Percentiles rank a stretch among this genome's conserved stretches.
These are phyloP conservation scores for Rhizoclosmatium sp. DNA, from an alignment of 192 early-diverging fungal species.

Conservation along the genomic window DNA sequence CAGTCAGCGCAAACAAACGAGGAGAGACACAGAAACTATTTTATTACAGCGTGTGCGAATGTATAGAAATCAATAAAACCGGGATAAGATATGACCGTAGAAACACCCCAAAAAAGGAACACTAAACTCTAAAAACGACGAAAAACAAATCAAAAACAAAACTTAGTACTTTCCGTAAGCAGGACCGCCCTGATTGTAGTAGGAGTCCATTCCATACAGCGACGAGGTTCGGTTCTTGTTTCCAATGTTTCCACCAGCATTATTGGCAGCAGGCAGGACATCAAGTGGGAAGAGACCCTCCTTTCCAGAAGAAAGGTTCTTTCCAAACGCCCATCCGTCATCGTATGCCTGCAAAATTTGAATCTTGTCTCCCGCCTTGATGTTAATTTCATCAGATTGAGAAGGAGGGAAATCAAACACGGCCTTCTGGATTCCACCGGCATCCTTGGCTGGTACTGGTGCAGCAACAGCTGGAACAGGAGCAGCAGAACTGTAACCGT, in stretches of 20 bases:
- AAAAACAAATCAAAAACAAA: slow-evolving; percentile 2
- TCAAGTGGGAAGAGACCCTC: slow-evolving; percentile 59
- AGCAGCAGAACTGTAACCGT: background rate
- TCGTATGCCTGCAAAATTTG: slow-evolving; percentile 11
- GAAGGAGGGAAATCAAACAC: slow-evolving; percentile 19
- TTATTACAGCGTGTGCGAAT: too few relatives aligned
- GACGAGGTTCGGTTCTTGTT: slow-evolving; percentile 21
- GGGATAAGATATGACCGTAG: background rate
- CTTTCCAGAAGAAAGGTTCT: slow-evolving; percentile 56
- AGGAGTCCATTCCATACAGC: background rate
- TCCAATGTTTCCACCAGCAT: background rate
- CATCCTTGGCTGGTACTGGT: background rate
- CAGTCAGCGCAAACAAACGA: background rate
- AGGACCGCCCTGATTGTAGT: background rate
- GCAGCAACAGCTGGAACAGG: background rate
- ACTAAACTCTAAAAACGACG: background rate
- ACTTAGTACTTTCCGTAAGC: background rate
- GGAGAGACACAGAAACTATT: too few relatives aligned
- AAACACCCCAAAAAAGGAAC: background rate
- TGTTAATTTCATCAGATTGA: slow-evolving; percentile 5
- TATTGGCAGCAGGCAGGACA: background rate
- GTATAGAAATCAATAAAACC: background rate
- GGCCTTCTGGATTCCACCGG: background rate
- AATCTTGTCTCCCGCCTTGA: slow-evolving; percentile 16
- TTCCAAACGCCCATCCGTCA: slow-evolving; percentile 60